Evolutionary conservation across 2,329 filamentous ascomycete species (phyloP), one percentile per base, ranked within the genome.

Genomic region (Apiospora kogelbergensis): DNA sequence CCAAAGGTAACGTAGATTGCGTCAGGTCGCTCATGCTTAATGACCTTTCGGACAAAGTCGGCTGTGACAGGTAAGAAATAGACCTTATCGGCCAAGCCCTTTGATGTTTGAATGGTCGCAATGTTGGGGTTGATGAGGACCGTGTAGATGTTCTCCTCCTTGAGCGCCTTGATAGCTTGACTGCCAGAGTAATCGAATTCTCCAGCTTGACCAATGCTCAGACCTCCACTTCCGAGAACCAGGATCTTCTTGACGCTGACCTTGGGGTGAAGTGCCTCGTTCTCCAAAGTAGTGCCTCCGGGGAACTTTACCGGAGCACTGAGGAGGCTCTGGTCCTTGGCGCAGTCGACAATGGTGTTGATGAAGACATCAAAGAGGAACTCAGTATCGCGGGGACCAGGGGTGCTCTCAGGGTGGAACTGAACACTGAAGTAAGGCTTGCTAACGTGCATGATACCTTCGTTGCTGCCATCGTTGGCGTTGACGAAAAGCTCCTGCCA

Each of bases 81-180:
- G 66, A 99, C 96, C 85, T 98, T 98, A 82, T 99, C 96, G 17
- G 96, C 96, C 67, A 99, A 85, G 73, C 96, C 96, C 84, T 98
- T 98, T 67, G 96, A 98, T 5, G 96, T 99, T 81, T 99, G 96
- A 72, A 98, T 98, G 0, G 96, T 99, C 73, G 96, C 96, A 79
- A 99, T 98, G 80, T 99, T 99, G 69, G 96, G 96, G 84, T 99
- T 99, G 87, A 99, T 98, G 72, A 99, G 86, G 72, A 99, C 91
- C 3, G 96, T 98, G 85, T 98, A 98, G 76, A 98, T 98, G 71
- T 95, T 95, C 82, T 98, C 96, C 80, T 98, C 93, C 83, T 98
- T 98, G 76, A 99, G 80, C 45, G 96, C 96, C 85, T 99, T 99
- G 86, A 99, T 98, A 63, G 95, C 96, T 82, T 99, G 96, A 81